Conservation (phyloP, 2,329 filamentous ascomycete genomes). For the Dactylellina parvicollis region DNA sequence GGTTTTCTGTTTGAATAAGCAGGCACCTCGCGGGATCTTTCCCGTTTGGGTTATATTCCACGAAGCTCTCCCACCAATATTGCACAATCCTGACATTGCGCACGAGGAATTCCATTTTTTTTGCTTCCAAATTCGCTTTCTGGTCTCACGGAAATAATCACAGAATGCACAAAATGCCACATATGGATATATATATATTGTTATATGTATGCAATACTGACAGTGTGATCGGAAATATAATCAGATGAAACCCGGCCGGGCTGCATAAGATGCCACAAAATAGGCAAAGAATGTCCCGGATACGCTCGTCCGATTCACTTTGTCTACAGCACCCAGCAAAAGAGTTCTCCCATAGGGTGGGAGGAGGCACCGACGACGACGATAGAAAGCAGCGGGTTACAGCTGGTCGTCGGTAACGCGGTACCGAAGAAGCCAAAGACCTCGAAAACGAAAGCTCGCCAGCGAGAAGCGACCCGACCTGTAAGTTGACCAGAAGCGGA, state of each 20-base stretch:
- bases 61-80: slow-evolving; percentile 8
- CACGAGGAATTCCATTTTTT: not conserved
- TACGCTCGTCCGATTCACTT: slow-evolving; percentile 45
- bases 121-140: not conserved
- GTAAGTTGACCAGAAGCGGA: slow-evolving; percentile 22
- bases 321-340: slow-evolving; percentile 45
- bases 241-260: slow-evolving; percentile 48
- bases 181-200: not conserved
- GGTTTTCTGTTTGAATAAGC: not conserved
- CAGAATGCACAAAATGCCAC: not conserved
- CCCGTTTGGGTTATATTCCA: slow-evolving; percentile 36
- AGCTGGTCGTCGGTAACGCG: slow-evolving; percentile 32
- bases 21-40: slow-evolving; percentile 36
- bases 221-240: slow-evolving; percentile 7
- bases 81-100: not conserved
- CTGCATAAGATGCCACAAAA: slow-evolving; percentile 49
- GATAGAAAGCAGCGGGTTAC: slow-evolving; percentile 43
- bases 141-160: not conserved
- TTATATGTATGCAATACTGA: slow-evolving; percentile 7
- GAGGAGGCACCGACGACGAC: slow-evolving; percentile 46
- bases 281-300: slow-evolving; percentile 48
- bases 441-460: slow-evolving; percentile 6
- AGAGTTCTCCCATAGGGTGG: slow-evolving; percentile 41
- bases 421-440: slow-evolving; percentile 17
- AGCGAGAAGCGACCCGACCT: slow-evolving; percentile 13